Evolutionary conservation across 2,329 filamentous ascomycete genomes (phyloP).

Genomic region (Sporothrix pseudoabietina): DNA sequence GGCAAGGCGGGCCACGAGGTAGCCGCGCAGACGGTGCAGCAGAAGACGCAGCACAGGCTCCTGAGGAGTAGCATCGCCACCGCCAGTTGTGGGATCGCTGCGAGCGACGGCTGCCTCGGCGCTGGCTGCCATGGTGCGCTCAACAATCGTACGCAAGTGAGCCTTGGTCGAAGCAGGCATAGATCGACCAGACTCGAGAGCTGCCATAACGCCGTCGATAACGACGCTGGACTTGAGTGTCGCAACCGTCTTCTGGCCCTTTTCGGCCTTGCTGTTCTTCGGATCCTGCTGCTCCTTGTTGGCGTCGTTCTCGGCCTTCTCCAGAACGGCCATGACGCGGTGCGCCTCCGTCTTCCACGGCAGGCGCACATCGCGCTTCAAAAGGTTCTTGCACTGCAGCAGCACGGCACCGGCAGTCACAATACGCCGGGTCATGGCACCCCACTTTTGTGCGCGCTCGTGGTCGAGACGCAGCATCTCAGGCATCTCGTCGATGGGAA

Average conservation of each 20-base stretch:
- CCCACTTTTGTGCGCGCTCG: constrained; percentile 61
- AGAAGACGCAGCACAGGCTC: constrained; percentile 67
- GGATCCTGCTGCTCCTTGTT: constrained; percentile 37
- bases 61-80: constrained; percentile 46
- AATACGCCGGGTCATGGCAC: constrained; percentile 63
- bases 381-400: constrained; percentile 77
- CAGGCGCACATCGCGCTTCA: constrained; percentile 76
- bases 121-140: constrained; percentile 57
- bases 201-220: constrained; percentile 63
- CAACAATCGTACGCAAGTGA: constrained; percentile 60
- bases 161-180: constrained; percentile 65
- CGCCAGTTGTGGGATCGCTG: constrained; percentile 33
- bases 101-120: constrained; percentile 46
- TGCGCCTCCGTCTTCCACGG: constrained; percentile 75
- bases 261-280: constrained; percentile 36
- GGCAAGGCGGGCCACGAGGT: constrained; percentile 65
- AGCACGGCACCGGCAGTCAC: constrained; percentile 74
- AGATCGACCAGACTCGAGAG: constrained; percentile 62
- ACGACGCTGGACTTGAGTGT: constrained; percentile 42
- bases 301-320: constrained; percentile 48
- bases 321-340: constrained; percentile 70
- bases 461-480: constrained; percentile 74
- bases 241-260: neutral
- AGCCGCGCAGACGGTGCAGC: constrained; percentile 65
- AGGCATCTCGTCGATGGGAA: constrained; percentile 59